Base-by-base conservation (phyloP, 306 rosid genomes). In the Lathyrus oleraceus region DNA sequence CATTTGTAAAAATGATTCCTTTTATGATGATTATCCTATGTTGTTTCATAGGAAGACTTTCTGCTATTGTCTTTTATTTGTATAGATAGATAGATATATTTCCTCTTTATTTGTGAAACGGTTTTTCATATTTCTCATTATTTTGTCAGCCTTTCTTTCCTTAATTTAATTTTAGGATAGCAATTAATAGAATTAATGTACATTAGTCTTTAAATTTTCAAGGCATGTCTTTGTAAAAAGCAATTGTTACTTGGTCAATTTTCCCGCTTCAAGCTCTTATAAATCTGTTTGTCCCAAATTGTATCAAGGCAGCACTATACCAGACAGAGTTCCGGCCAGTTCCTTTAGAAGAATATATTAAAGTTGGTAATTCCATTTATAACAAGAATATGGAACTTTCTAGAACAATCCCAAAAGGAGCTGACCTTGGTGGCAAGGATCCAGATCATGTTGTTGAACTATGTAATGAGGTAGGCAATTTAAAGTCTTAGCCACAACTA, bases 391-490 rank as follows among this genome's bases (percentile, higher is more conserved):
- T 94, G 98, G 97, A 87, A 44, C 83, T 90, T 74, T 81, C 79
- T 52, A 78, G 94, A 81, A 94, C 89, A 74, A 81, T 94, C 66
- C 80, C 87, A 43, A 90, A 83, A 81, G 81, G 81, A 30, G 82
- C 91, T 75, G 86, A 88, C 73, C 90, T 94, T 81, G 89, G 88
- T 61, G 96, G 98, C 73, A 94, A 81, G 80, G 98, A 90, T 90
- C 98, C 98, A 53, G 98, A 94, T 78, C 98, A 94, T 81, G 86
- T 94, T 75, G 97, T 87, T 75, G 97, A 88, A 77, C 86, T 94
- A 69, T 94, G 98, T 81, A 90, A 94, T 74, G 98, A 94, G 91
- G 98, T 92, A 21, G 53, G 74, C 69, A 75, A 36, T 76, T 42
- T 42, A 65, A 70, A 25, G 36, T 54, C 70, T 71, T 65, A 32